Conservation (phyloP, 805 yeast species). For the Kuraishia capsulata region DNA sequence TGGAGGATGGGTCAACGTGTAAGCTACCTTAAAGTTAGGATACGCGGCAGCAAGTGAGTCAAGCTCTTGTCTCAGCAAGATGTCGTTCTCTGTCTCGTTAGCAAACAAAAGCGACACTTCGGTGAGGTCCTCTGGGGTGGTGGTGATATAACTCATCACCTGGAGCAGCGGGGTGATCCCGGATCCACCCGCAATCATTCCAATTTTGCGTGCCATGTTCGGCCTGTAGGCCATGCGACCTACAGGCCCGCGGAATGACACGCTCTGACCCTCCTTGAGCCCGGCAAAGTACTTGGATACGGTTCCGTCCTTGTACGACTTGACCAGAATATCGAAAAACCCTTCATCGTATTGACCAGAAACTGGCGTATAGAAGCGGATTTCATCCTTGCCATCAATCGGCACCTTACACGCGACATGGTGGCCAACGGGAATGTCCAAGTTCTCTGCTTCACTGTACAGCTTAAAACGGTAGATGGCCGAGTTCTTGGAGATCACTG, state of each 20-base stretch:
- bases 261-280: conserved; percentile 54
- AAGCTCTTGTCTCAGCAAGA: conserved; percentile 60
- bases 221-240: conserved; percentile 55
- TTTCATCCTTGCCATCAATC: conserved; percentile 40
- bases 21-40: conserved; percentile 53
- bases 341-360: conserved; percentile 64
- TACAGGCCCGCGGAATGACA: conserved; percentile 71
- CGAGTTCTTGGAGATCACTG: conserved; percentile 58
- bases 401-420: conserved; percentile 51
- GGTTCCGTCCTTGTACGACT: conserved; percentile 63
- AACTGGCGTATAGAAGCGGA: conserved; percentile 71
- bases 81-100: conserved; percentile 70
- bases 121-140: conserved; percentile 59
- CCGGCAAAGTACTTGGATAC: conserved; percentile 62
- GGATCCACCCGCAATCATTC: conserved; percentile 76
- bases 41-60: conserved; percentile 59
- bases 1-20: conserved; percentile 46
- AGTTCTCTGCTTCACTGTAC: conserved; percentile 46
- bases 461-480: conserved; percentile 71
- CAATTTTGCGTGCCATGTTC: conserved; percentile 55
- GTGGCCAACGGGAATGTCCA: conserved; percentile 67
- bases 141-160: conserved; percentile 60
- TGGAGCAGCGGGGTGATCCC: conserved; percentile 89
- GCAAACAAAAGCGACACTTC: conserved; percentile 57
- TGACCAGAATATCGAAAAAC: conserved; percentile 66